These are phyloP conservation scores for Wallacemonas sp. DNA, from an alignment of 208 protist genomes.

Conservation along the genomic window DNA sequence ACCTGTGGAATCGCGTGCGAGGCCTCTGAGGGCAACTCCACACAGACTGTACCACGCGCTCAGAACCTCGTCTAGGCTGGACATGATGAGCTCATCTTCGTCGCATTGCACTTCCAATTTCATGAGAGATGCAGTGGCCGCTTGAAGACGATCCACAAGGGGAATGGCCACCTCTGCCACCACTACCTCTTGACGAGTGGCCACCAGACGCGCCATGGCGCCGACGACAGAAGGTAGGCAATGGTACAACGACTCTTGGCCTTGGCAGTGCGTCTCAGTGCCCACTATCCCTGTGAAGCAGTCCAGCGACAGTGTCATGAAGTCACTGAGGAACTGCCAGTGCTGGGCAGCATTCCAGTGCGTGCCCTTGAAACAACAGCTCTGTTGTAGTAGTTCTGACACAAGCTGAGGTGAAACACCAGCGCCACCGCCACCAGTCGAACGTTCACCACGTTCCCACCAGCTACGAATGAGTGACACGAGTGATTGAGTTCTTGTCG, in stretches of 20 bases:
- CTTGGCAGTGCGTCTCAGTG: neutral
- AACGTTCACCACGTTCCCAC: slow-evolving; percentile 25
- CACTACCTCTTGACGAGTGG: slow-evolving; percentile 1
- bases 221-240: slow-evolving; percentile 5
- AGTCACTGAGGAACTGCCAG: neutral
- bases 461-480: slow-evolving; percentile 11
- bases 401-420: slow-evolving; percentile 29
- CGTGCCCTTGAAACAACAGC: slow-evolving; percentile 37
- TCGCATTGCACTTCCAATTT: slow-evolving; percentile 29
- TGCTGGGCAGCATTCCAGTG: slow-evolving; percentile 22
- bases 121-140: slow-evolving; percentile 28
- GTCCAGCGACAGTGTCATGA: slow-evolving; percentile 1
- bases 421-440: slow-evolving; percentile 17
- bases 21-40: neutral
- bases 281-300: neutral
- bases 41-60: slow-evolving; percentile 41
- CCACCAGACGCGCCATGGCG: neutral
- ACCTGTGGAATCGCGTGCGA: no score
- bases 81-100: slow-evolving; percentile 64
- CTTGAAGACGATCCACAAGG: neutral
- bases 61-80: slow-evolving; percentile 68
- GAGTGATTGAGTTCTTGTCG: neutral
- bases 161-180: neutral
- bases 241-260: neutral
- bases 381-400: slow-evolving; percentile 38